These are phyloP conservation scores for Blastocystis sp. DNA, from an alignment of 352 stramenopile genomes.

Conservation along the genomic window DNA sequence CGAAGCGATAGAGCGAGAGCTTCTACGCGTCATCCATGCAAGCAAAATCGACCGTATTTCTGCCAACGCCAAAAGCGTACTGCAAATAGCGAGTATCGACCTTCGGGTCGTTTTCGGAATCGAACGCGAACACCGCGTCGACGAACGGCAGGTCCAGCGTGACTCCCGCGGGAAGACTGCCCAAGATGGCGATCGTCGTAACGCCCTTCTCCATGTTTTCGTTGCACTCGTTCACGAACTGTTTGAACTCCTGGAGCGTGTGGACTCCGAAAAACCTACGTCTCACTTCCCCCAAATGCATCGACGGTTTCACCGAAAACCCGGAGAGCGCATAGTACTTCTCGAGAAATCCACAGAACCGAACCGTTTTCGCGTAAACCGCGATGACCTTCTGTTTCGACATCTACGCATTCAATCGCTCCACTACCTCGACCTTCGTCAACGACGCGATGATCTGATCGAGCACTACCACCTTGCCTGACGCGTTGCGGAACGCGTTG, in stretches of 20 bases:
- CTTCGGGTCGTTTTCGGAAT: constrained; percentile 6
- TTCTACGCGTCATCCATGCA: background rate
- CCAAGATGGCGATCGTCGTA: constrained; percentile 1
- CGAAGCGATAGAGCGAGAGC: constrained; percentile 6
- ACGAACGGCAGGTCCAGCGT: constrained; percentile 16
- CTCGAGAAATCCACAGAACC: background rate
- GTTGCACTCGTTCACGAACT: background rate
- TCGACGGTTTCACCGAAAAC: background rate
- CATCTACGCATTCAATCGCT: background rate
- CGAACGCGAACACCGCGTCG: constrained; percentile 2
- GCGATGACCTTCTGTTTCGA: background rate
- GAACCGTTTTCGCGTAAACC: background rate
- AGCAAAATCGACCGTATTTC: background rate
- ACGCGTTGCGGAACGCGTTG: background rate
- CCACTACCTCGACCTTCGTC: background rate
- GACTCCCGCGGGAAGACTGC: background rate
- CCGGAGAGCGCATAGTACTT: background rate
- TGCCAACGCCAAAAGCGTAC: constrained; percentile 30
- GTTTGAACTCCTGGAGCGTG: constrained; percentile 48
- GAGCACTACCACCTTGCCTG: constrained; percentile 8
- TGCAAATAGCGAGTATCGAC: background rate
- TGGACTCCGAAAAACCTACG: constrained; percentile 34
- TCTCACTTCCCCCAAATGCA: background rate
- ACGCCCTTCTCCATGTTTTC: constrained; percentile 3
- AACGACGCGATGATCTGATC: background rate